Base-by-base conservation (phyloP, 2,329 filamentous ascomycete species). In the Nemania bipapillata region DNA sequence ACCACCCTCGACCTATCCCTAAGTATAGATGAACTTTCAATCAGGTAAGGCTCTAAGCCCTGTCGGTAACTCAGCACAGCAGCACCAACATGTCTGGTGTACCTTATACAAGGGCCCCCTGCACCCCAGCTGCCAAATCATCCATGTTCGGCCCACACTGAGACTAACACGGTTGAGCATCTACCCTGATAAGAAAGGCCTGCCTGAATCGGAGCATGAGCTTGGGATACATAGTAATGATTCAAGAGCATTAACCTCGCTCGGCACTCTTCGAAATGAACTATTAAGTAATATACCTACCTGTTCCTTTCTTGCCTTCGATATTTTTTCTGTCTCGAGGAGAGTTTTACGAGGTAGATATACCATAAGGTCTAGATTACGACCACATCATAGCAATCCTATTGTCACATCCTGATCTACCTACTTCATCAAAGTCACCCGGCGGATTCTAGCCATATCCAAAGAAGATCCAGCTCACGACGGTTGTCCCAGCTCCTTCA, bases 91-190 rank as follows among this genome's bases (percentile, higher is more conserved):
- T 22, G 26, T 49, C 20, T 35, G 24, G 12, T 40, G 32, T 63
- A 56, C 55, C 37, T n/a, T 30, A 54, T 55, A 75, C 74, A 76
- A 72, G 75, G 76, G 66, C 20, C 54, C 77, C 75, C 70, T 79
- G 77, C 71, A 79, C 77, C 77, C 76, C 77, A 71, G 74, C 73
- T 69, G 54, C 74, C 74, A 75, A 77, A 65, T 63, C 73, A 73
- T 68, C 74, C 74, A 74, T 75, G 74, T 68, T 70, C 63, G 73
- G 68, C 73, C 73, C 74, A 69, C 73, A 68, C 52, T 54, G 47
- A 35, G 30, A 62, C 65, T 75, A 73, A 72, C 71, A 74, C 69
- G 65, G 60, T 72, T 70, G 65, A 69, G 69, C 69, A 66, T 57
- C 54, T 72, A 72, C 65, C 72, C 64, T 74, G 73, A 77, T 75